These are phyloP conservation scores for Dendrobium catenatum DNA, from an alignment of 106 monocot species.

Conservation along the genomic window DNA sequence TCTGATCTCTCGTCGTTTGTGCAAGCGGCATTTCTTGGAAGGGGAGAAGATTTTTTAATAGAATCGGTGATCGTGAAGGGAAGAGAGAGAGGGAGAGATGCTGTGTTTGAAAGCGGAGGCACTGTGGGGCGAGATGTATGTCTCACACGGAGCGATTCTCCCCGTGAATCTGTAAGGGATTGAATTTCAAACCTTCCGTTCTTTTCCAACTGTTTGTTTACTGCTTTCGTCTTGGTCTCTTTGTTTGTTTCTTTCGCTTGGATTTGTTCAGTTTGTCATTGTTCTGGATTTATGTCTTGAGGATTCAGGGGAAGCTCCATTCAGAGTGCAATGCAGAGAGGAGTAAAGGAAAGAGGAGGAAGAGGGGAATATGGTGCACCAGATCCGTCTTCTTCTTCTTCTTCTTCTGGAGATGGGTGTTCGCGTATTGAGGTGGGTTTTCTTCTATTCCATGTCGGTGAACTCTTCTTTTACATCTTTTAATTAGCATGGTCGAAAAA, in stretches of 20 bases:
- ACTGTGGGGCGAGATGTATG: constrained; percentile 17
- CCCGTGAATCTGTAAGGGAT: constrained; percentile 20
- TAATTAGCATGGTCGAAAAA: not conserved
- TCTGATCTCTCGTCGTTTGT: constrained; percentile 2
- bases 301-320: constrained; percentile 27
- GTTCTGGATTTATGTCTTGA: not conserved
- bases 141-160: constrained; percentile 16
- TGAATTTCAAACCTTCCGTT: not conserved
- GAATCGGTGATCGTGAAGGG: not conserved
- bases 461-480: not conserved
- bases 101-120: constrained; percentile 35
- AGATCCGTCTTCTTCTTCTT: constrained; percentile 15
- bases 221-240: not conserved
- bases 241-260: constrained; percentile 6
- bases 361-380: not conserved
- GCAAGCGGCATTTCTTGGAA: not conserved
- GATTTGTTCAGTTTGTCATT: not conserved
- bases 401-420: constrained; percentile 3
- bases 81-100: constrained; percentile 10
- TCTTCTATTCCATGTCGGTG: not conserved
- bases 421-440: not conserved
- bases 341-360: constrained; percentile 1
- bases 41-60: not conserved
- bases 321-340: constrained; percentile 24
- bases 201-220: not conserved